Evolutionary conservation across 371 early-diverging fungal genomes (phyloP), one percentile per base, ranked within the genome.

Genomic region (Mucor piriformis): DNA sequence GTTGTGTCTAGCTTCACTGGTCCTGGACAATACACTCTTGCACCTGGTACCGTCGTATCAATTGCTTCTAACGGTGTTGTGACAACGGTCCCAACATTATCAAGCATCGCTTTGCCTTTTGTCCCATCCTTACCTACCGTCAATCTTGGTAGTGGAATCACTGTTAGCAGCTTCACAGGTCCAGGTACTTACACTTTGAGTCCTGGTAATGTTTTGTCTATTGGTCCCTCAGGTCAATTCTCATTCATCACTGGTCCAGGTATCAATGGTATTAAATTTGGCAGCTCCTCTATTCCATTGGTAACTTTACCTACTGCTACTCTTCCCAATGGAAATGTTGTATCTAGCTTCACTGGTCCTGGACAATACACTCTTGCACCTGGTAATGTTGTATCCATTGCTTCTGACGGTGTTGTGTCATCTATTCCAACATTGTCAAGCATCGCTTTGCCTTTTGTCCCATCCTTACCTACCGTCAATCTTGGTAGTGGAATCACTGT

Each of bases 41-140:
- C 1, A 18, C 21, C 21, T 47, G 58, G 58, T 40, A 48, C 49
- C 4, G 57, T 57, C 15, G 57, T 57, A 25, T 46, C 37, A 8
- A 34, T 56, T 24, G 25, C 3, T 16, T 2, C 27, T 16, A 13
- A 24, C 37, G 46, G 46, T 25, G 48, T 11, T 3, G 16, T 48
- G 4, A 35, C 46, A 8, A 33, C 37, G 13, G 13, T 48, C 2
- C 51, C 8, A 25, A 3, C 29, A 2, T n/a, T 23, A 18, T 23
- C 38, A 6, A 27, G 43, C 3, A 16, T 42, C 12, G 23, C 54
- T 1, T 42, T n/a, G 16, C 27, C 43, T 18, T n/a, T 5, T 2
- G 20, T 27, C 16, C 7, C 21, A 18, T 51, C 13, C 8, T 24
- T 46, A 23, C 44, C 35, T 47, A 18, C 2, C n/a, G 21, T 27